Evolutionary conservation across 2,329 filamentous ascomycete genomes (phyloP), one percentile per base, ranked within the genome.

Genomic region (Chaetomiaceae sp.): DNA sequence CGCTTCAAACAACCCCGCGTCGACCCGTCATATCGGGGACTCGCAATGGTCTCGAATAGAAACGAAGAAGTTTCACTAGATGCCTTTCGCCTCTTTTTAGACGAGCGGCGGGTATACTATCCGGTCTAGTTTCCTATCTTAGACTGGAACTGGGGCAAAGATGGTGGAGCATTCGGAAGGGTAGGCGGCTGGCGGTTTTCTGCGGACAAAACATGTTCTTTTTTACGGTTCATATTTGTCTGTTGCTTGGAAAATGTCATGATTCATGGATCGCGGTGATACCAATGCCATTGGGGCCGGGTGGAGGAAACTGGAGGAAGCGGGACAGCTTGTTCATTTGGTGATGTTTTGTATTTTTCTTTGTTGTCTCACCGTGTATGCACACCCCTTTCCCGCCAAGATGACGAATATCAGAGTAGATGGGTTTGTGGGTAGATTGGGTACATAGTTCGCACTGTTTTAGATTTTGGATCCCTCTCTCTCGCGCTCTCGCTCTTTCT

Each of bases 241-340:
- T 38, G 23, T 42, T 34, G 4, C 3, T 49, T 51, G 23, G 29
- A 47, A 48, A 40, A 48, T 36, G 27, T 32, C 48, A 48, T 52
- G 44, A 42, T 48, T 52, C 29, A 38, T 16, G 36, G 23, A 33
- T 37, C 16, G 48, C 43, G 40, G 38, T 40, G 53, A 52, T 55
- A 55, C 53, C 54, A 53, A 46, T 47, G 37, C 47, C 45, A 41
- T 43, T 36, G 5, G 47, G 46, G 29, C 16, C n/a, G 46, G 52
- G 16, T 2, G 27, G 6, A 33, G 40, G 46, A 14, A n/a, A n/a
- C n/a, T 18, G 40, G 30, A 36, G 46, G 10, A 25, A 23, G 13
- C 41, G 40, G 43, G 38, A 5, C n/a, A 21, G 21, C 16, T 23
- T 30, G 27, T 30, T 18, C 13, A 36, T 37, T 16, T 36, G n/a